Evolutionary conservation across 192 early-diverging fungal species (phyloP).

Genomic region (Coemansia interrupta): DNA sequence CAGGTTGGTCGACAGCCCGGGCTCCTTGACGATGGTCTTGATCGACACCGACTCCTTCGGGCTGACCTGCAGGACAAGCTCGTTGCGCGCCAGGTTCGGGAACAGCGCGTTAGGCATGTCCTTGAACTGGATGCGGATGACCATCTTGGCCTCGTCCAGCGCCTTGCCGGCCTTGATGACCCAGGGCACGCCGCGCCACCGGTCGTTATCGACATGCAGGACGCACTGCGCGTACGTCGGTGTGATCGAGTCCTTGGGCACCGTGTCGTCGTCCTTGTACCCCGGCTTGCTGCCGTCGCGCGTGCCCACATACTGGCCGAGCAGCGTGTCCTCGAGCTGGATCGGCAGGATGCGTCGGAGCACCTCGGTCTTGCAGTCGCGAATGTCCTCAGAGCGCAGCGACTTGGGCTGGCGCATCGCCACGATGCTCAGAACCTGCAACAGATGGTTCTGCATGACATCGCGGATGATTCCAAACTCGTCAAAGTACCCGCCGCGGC

Average conservation of each 20-base stretch:
- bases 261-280: slow-evolving; percentile 90
- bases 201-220: slow-evolving; percentile 88
- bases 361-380: slow-evolving; percentile 93
- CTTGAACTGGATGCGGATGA: slow-evolving; percentile 95
- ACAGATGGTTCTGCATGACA: slow-evolving; percentile 89
- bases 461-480: slow-evolving; percentile 98
- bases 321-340: slow-evolving; percentile 73
- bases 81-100: slow-evolving; percentile 77
- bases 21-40: slow-evolving; percentile 95
- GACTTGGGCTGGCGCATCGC: slow-evolving; percentile 93
- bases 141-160: slow-evolving; percentile 87
- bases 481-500: slow-evolving; percentile 98
- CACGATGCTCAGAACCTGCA: slow-evolving; percentile 90
- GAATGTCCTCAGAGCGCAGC: slow-evolving; percentile 85
- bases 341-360: slow-evolving; percentile 78
- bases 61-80: slow-evolving; percentile 92
- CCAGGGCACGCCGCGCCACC: slow-evolving; percentile 76
- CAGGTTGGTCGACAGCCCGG: slow-evolving; percentile 79
- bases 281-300: slow-evolving; percentile 80
- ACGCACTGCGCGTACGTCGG: slow-evolving; percentile 90
- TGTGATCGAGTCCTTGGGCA: slow-evolving; percentile 78
- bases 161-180: slow-evolving; percentile 84
- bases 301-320: slow-evolving; percentile 86
- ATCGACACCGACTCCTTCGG: slow-evolving; percentile 94
- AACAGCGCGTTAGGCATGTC: slow-evolving; percentile 84